These are phyloP conservation scores for Tillandsia fasciculata DNA, from an alignment of 176 grass and related monocot genomes.

Conservation along the genomic window DNA sequence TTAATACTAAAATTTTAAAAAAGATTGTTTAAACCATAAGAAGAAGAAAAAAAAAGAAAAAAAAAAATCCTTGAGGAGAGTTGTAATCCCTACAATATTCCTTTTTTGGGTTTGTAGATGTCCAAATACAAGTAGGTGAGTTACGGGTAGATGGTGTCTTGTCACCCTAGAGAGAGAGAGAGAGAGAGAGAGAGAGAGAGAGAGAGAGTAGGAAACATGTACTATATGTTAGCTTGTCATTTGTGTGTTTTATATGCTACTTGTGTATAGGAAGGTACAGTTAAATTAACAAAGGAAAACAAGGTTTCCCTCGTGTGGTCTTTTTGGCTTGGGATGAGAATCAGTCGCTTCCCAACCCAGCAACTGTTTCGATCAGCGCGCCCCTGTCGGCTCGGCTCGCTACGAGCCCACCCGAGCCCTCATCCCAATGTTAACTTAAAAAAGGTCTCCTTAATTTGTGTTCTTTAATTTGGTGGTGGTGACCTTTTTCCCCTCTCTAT, in stretches of 20 bases:
- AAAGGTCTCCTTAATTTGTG: not conserved
- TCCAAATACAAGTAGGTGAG: not conserved
- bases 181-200: conserved; percentile 7
- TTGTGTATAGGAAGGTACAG: not conserved
- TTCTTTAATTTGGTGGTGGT: not conserved
- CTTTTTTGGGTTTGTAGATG: too few relatives aligned
- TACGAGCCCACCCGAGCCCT: not conserved
- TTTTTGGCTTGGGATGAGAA: not conserved
- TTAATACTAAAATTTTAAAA: too few relatives aligned
- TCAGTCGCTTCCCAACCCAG: not conserved
- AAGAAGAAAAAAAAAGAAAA: not conserved
- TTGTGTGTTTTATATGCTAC: not conserved
- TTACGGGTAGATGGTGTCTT: not conserved
- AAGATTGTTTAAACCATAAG: too few relatives aligned
- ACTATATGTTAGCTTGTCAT: not conserved
- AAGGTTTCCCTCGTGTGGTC: not conserved
- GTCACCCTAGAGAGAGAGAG: not conserved
- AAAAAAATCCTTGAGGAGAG: not conserved
- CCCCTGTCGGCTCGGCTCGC: conserved; percentile 12
- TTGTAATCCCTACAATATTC: not conserved
- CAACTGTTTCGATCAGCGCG: conserved; percentile 1
- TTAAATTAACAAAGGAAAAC: too few relatives aligned
- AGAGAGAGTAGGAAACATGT: conserved; percentile 4
- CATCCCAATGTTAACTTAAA: conserved; percentile 8
- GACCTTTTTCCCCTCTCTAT: not conserved